Evolutionary conservation across 2,329 filamentous ascomycete species (phyloP).

Genomic region (Colletotrichum falcatum): DNA sequence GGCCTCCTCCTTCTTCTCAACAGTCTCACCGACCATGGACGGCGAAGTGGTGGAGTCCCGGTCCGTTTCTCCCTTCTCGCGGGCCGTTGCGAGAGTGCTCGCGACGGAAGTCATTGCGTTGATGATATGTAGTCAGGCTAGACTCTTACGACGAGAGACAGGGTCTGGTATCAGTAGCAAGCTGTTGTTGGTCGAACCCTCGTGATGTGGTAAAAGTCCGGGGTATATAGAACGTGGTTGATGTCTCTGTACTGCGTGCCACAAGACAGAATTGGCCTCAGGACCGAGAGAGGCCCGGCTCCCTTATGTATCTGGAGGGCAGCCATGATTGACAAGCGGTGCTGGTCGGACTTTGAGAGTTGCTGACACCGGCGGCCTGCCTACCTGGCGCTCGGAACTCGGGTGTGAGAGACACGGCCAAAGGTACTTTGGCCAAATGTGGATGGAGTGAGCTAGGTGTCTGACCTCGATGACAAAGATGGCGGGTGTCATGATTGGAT

Average conservation of each 20-base stretch:
- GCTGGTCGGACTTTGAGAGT: conserved; percentile 28
- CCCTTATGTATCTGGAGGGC: conserved; percentile 29
- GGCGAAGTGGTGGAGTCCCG: conserved; percentile 36
- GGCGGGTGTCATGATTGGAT: neutral
- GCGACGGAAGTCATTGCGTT: conserved; percentile 30
- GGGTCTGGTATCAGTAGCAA: neutral
- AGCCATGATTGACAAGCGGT: neutral
- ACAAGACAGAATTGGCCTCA: conserved; percentile 1
- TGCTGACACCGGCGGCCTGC: conserved; percentile 22
- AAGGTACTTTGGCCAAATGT: neutral
- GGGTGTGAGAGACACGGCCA: conserved; percentile 16
- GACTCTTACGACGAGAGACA: neutral
- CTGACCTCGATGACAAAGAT: conserved; percentile 20
- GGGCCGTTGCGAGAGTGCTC: conserved; percentile 30
- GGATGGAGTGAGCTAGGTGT: conserved; percentile 6
- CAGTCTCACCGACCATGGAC: conserved; percentile 24
- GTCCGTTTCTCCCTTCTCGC: conserved; percentile 28
- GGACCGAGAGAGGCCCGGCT: conserved; percentile 7
- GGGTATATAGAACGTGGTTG: conserved; percentile 3
- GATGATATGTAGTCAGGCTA: neutral
- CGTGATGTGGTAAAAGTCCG: neutral
- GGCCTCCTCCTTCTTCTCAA: conserved; percentile 33
- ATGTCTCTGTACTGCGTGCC: conserved; percentile 31
- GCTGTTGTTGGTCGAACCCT: neutral
- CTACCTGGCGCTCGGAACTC: conserved; percentile 23